Percentiles rank a stretch among this genome's conserved stretches.
Conservation (phyloP, 257 asterid species). For the Nicotiana noctiflora region DNA sequence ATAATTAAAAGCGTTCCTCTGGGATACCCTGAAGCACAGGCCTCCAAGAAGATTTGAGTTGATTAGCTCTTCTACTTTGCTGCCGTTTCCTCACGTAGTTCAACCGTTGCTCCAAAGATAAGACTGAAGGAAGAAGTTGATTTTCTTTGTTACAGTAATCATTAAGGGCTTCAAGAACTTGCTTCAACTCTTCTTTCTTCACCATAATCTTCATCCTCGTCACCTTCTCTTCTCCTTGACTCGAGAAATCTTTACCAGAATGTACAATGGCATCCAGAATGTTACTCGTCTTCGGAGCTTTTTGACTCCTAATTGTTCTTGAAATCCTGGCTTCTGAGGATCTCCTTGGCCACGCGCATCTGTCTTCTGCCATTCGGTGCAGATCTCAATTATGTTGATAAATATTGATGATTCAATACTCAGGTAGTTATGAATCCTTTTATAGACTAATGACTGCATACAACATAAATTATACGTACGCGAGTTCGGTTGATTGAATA, state of each 20-base stretch:
- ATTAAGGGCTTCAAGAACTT: conserved; percentile 41
- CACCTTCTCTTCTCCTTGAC: not conserved
- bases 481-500: no score
- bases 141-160: not conserved
- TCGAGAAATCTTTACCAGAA: no score
- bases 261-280: no score
- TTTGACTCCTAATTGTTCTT: conserved; percentile 14
- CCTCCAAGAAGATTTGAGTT: conserved; percentile 29
- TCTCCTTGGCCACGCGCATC: no score
- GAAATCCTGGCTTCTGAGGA: no score
- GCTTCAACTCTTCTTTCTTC: conserved; percentile 48
- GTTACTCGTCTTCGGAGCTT: no score
- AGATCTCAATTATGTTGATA: no score
- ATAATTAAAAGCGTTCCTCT: conserved; percentile 21
- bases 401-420: no score
- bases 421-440: no score
- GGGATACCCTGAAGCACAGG: conserved; percentile 58
- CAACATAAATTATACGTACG: no score
- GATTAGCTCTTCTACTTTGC: conserved; percentile 24
- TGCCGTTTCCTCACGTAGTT: conserved; percentile 39
- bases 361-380: no score
- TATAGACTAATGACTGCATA: no score
- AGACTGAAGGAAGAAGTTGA: not conserved
- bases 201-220: conserved; percentile 43
- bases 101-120: conserved; percentile 49